phyloP scores from a whole-genome alignment of 345 rosid genomes.

The Adansonia digitata region DNA sequence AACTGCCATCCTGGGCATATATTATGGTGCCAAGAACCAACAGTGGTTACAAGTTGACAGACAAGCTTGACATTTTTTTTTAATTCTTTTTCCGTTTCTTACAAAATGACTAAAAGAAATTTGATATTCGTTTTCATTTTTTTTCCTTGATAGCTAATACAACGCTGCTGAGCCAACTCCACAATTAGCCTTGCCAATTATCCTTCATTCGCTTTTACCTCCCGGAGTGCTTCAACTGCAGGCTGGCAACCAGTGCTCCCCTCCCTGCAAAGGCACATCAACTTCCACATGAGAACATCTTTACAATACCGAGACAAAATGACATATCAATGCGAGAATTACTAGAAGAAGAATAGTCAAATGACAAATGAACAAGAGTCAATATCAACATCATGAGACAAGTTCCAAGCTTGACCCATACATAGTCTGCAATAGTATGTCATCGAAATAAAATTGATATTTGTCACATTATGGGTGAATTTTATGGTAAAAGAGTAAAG shows the following conservation, averaged over 20 bases:
- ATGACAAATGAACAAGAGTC: background rate
- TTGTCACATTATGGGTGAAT: background rate
- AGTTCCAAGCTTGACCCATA: background rate
- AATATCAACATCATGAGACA: background rate
- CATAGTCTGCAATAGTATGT: background rate
- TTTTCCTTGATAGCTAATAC: background rate
- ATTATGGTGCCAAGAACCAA: too few relatives aligned
- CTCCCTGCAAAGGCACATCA: constrained; percentile 36
- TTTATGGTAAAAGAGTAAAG: constrained; percentile 18
- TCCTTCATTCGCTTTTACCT: constrained; percentile 11
- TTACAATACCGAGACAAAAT: background rate
- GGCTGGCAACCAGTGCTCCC: constrained; percentile 51
- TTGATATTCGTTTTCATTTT: background rate
- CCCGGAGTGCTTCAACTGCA: constrained; percentile 61
- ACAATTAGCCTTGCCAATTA: constrained; percentile 3
- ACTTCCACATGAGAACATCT: constrained; percentile 10
- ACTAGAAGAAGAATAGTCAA: too few relatives aligned
- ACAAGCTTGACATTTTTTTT: too few relatives aligned
- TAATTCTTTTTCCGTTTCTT: too few relatives aligned
- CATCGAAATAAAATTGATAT: background rate
- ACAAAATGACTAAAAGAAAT: too few relatives aligned
- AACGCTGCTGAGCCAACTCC: background rate
- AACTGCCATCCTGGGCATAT: too few relatives aligned
- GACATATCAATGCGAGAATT: background rate
- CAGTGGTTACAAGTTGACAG: too few relatives aligned